Percentiles rank a stretch among this genome's conserved stretches.
phyloP scores from a whole-genome alignment of 129 eudicot genomes.

The Deinandra increscens region DNA sequence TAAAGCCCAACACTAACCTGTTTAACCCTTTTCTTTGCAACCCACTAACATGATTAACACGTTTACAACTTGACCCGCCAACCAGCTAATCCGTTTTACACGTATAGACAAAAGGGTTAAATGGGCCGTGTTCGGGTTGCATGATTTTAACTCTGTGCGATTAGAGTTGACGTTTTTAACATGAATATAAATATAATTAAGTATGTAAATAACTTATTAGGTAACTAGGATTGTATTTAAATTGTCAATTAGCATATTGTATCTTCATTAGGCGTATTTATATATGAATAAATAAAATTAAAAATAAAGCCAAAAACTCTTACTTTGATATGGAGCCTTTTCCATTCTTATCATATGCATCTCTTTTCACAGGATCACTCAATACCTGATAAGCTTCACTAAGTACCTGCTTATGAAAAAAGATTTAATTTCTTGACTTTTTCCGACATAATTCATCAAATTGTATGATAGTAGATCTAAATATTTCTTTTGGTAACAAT shows the following conservation, averaged over 20 bases:
- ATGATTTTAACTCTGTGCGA: too few species aligned
- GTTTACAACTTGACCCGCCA: too few species aligned
- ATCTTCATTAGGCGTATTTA: not conserved
- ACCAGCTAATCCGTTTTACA: too few species aligned
- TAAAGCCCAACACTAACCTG: not conserved
- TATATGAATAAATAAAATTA: not conserved
- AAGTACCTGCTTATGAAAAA: conserved; percentile 54
- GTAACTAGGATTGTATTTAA: not conserved
- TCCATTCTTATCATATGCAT: conserved; percentile 87
- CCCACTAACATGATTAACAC: not conserved
- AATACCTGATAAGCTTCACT: conserved; percentile 97
- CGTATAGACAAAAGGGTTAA: too few species aligned
- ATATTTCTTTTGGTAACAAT: too few species aligned
- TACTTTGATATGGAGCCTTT: conserved; percentile 78
- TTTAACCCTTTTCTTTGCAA: too few species aligned
- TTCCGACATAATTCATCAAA: too few species aligned
- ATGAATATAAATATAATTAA: too few species aligned
- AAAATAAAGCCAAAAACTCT: conserved; percentile 6
- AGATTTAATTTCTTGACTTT: too few species aligned
- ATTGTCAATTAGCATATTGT: not conserved
- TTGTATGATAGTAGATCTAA: not conserved
- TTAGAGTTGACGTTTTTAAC: too few species aligned
- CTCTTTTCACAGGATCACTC: conserved; percentile 92
- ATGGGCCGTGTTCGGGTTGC: too few species aligned
- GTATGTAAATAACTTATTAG: not conserved